These are phyloP conservation scores for Aurantiochytrium sp. DNA, from an alignment of 108 stramenopile genomes.

Conservation along the genomic window DNA sequence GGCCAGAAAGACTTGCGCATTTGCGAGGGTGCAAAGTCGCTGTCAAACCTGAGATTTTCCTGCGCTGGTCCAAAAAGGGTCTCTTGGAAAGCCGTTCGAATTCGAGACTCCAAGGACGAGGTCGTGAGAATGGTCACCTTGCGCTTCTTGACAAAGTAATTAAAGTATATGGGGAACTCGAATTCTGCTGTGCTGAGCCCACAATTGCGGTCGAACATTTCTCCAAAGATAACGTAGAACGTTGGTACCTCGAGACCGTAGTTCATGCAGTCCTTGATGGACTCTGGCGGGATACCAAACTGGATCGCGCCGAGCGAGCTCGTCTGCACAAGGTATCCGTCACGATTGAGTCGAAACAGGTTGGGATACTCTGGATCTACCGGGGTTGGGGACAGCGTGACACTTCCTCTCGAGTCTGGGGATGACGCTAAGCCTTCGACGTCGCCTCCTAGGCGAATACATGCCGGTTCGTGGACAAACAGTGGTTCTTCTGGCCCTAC, in stretches of 20 bases:
- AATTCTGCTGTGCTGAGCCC: conserved; percentile 42
- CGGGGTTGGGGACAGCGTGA: neutral
- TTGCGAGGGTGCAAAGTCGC: neutral
- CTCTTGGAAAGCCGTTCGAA: conserved; percentile 38
- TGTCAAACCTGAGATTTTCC: neutral
- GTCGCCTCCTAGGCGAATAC: neutral
- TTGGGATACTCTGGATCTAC: neutral
- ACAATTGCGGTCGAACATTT: conserved; percentile 27
- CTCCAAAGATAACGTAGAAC: conserved; percentile 29
- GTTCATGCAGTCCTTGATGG: conserved; percentile 35
- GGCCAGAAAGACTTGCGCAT: neutral
- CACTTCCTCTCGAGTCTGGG: neutral
- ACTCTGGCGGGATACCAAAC: neutral
- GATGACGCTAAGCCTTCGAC: neutral
- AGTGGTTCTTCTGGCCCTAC: neutral
- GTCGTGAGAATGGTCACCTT: conserved; percentile 30
- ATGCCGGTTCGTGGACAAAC: neutral
- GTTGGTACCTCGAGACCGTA: conserved; percentile 34
- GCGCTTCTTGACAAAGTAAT: conserved; percentile 33
- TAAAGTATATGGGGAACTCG: conserved; percentile 47
- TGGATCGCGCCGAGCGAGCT: neutral
- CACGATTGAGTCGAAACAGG: neutral
- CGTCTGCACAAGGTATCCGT: neutral
- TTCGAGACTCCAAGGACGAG: conserved; percentile 20
- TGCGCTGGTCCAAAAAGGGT: conserved; percentile 35